Conservation (phyloP, 2,329 filamentous ascomycete species). For the Orbilia quercus region DNA sequence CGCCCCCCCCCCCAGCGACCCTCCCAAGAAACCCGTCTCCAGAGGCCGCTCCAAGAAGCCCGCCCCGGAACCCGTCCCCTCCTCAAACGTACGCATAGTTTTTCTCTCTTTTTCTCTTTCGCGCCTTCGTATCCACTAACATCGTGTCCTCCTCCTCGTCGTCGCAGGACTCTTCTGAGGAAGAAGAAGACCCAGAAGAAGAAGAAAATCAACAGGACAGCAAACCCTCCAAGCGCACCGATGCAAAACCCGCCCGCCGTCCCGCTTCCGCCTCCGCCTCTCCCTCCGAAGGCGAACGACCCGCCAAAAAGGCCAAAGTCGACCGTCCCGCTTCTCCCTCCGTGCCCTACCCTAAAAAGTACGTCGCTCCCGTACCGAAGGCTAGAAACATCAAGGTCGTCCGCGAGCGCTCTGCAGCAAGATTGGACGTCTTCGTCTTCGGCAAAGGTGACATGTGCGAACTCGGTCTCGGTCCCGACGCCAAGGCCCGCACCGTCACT, state of each 20-base stretch:
- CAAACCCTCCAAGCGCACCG: constrained; percentile 3
- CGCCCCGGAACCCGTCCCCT: constrained; percentile 34
- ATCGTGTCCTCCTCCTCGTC: neutral
- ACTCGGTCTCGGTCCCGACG: constrained; percentile 75
- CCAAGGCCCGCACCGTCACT: constrained; percentile 74
- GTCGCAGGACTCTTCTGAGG: constrained; percentile 5
- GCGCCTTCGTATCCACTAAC: neutral
- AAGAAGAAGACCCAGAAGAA: neutral
- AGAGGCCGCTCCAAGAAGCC: constrained; percentile 54
- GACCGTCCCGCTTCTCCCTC: constrained; percentile 35
- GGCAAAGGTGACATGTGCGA: constrained; percentile 84
- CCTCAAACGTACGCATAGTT: constrained; percentile 33
- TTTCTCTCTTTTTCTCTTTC: constrained; percentile 5
- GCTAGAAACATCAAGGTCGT: constrained; percentile 60
- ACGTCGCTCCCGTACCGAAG: constrained; percentile 59
- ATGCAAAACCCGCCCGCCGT: constrained; percentile 5
- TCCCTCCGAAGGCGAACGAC: constrained; percentile 61
- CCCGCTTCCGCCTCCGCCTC: constrained; percentile 10
- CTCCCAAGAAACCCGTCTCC: constrained; percentile 59
- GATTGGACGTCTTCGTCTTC: constrained; percentile 80
- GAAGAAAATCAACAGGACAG: neutral
- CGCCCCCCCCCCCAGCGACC: constrained; percentile 48
- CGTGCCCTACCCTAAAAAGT: constrained; percentile 50
- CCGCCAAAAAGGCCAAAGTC: constrained; percentile 59
- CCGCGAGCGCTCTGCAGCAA: constrained; percentile 64